phyloP scores from a whole-genome alignment of 2,329 filamentous ascomycete genomes.

The Fusarium armeniacum region DNA sequence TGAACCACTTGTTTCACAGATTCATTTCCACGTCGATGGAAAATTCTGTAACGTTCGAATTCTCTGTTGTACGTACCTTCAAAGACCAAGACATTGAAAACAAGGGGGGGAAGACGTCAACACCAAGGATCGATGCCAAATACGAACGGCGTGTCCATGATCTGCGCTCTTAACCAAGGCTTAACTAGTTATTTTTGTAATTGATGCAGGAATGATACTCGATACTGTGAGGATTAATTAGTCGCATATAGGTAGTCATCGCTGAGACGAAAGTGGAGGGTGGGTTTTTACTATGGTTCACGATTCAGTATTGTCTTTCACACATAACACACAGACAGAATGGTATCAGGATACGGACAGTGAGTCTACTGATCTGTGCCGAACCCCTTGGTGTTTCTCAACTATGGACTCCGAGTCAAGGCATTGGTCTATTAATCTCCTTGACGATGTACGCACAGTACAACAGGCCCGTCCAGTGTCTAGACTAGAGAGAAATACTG shows the following conservation, averaged over 20 bases:
- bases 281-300: conserved; percentile 1
- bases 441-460: conserved; percentile 22
- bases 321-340: background rate
- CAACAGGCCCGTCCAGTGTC: conserved; percentile 1
- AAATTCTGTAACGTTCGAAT: conserved; percentile 3
- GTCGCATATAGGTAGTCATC: background rate
- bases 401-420: conserved; percentile 2
- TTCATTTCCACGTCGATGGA: conserved; percentile 2
- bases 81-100: background rate
- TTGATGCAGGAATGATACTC: conserved; percentile 10
- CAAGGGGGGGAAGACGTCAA: conserved; percentile 8
- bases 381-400: conserved; percentile 4
- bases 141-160: conserved; percentile 1
- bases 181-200: conserved; percentile 22
- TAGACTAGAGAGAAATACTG: conserved; percentile 24
- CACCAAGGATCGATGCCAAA: conserved; percentile 4
- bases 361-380: conserved; percentile 15
- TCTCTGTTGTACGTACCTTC: background rate
- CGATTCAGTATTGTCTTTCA: conserved; percentile 8
- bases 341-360: background rate
- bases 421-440: conserved; percentile 19
- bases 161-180: conserved; percentile 22
- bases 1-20: conserved; percentile 36
- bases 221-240: conserved; percentile 6
- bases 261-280: conserved; percentile 13